Conservation (phyloP, 2,329 filamentous ascomycete species). For the Xylariaceae sp. region DNA sequence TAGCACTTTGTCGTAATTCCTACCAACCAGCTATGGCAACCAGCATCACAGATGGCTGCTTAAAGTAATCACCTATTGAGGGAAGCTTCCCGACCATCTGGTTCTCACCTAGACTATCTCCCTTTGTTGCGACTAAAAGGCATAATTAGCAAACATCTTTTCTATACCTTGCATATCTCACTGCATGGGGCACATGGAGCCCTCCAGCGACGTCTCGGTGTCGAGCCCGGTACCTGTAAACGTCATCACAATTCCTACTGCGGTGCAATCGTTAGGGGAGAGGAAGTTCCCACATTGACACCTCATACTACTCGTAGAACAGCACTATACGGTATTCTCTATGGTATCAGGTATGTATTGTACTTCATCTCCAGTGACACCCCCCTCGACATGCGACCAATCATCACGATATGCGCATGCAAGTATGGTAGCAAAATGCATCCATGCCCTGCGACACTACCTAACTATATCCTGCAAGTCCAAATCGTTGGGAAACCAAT, state of each 20-base stretch:
- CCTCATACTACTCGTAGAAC: too few species aligned
- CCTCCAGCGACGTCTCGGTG: constrained; percentile 11
- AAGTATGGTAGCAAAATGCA: constrained; percentile 9
- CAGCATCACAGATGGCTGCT: too few species aligned
- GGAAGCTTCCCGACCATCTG: neutral
- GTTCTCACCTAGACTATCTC: neutral
- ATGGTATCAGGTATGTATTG: too few species aligned
- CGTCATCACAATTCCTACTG: neutral
- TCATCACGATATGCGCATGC: constrained; percentile 7
- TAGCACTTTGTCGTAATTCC: too few species aligned
- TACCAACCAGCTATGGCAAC: too few species aligned
- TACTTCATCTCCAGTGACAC: constrained; percentile 2
- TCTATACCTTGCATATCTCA: too few species aligned
- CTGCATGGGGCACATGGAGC: neutral
- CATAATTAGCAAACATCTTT: constrained; percentile 16
- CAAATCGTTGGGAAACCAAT: constrained; percentile 23
- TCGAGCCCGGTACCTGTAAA: constrained; percentile 15
- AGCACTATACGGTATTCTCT: too few species aligned
- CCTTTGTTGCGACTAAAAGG: neutral
- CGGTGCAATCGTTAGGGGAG: too few species aligned
- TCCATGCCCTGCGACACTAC: constrained; percentile 20
- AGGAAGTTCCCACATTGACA: too few species aligned
- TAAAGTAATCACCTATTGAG: too few species aligned
- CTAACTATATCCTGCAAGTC: constrained; percentile 22
- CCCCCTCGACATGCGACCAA: constrained; percentile 7